phyloP scores from a whole-genome alignment of 345 rosid species.

The Toxicodendron radicans region DNA sequence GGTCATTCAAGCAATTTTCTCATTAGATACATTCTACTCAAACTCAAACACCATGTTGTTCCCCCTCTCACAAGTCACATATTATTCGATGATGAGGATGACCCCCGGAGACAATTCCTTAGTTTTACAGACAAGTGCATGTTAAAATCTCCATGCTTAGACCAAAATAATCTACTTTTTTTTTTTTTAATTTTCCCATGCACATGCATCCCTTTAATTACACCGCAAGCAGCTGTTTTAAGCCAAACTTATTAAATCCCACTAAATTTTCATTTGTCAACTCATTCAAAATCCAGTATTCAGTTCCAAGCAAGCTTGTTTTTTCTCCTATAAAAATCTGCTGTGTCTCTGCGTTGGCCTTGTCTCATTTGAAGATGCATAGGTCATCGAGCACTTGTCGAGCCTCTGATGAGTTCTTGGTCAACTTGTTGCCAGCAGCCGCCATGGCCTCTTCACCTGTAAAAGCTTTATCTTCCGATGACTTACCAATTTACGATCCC shows the following conservation, averaged over 20 bases:
- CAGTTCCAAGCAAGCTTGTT: too few relatives aligned
- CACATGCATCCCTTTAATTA: slow-evolving; percentile 30
- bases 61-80: too few relatives aligned
- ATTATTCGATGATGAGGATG: too few relatives aligned
- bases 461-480: slow-evolving; percentile 20
- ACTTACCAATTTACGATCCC: slow-evolving; percentile 25
- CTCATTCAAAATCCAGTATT: neutral
- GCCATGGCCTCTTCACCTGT: slow-evolving; percentile 7
- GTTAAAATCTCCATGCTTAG: neutral
- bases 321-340: neutral
- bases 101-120: too few relatives aligned
- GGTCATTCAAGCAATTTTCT: too few relatives aligned
- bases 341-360: neutral
- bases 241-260: neutral
- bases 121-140: neutral
- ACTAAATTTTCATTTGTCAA: neutral
- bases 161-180: neutral
- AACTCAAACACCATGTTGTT: too few relatives aligned
- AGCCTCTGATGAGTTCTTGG: slow-evolving; percentile 44
- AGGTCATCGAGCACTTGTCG: slow-evolving; percentile 38
- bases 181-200: neutral
- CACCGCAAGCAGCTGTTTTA: slow-evolving; percentile 26
- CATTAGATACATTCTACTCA: too few relatives aligned
- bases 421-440: slow-evolving; percentile 31
- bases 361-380: slow-evolving; percentile 36